Evolutionary conservation across 1,284 basidiomycete genomes (phyloP), one percentile per base, ranked within the genome.

Genomic region (Calocybe gambosa): DNA sequence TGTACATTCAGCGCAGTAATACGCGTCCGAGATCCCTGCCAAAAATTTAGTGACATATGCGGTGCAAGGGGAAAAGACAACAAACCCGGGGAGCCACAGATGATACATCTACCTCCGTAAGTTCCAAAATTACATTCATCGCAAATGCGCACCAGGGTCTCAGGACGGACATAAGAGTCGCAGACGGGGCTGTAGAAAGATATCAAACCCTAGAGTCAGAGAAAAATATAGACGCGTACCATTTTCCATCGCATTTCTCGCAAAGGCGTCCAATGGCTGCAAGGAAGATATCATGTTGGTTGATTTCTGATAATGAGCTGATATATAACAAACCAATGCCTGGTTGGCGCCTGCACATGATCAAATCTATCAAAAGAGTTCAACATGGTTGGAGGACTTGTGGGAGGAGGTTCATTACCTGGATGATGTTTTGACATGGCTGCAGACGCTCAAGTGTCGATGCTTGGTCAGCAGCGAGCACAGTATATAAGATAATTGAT

Each of bases 111-210:
- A 47, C 93, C 93, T 20, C 94, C 93, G 62, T 94, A 96, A 45
- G 93, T 94, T 50, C 96, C 96, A 67, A 94, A 99, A 66, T 98
- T 98, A 70, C 96, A 99, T 71, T 99, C 95, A 65, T 99, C 96
- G 66, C 96, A 99, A 59, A 98, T 96, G 58, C 93, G 84, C 47
- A 99, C 96, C 48, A 99, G 77, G 13, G 95, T 97, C 70, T 96
- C 93, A 51, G 96, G 96, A 56, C 96, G 83, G 50, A 99, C 96
- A 69, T 98, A 98, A 48, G 95, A 99, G 71, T 99, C 96, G 70
- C 96, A 99, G 47, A 99, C 91, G 8, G 96, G 96, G 66, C 95
- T 97, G 20, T 25, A 33, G 9, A 28, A 42, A 39, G 29, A 16
- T 34, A 35, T 23, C 37, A 23, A 42, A 33, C 36, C 20, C 9